Conservation (phyloP, 176 grass and related monocot species). For the Puccinellia tenuiflora region DNA sequence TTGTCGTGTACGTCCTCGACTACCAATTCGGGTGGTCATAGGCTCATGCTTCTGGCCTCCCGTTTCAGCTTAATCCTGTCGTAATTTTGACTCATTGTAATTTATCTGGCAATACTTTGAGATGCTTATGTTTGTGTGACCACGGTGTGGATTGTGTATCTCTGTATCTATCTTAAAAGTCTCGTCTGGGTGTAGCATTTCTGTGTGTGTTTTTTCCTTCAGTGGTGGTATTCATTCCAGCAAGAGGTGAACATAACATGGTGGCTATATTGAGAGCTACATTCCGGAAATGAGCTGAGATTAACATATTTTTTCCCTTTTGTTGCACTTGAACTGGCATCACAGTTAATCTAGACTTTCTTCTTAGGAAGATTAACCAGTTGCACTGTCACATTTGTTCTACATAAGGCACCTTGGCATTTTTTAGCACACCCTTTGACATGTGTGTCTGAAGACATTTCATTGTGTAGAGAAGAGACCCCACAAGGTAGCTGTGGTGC, state of each 20-base stretch:
- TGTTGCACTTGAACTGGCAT: not conserved
- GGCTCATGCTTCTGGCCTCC: not conserved
- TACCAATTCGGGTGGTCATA: slow-evolving; percentile 88
- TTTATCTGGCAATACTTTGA: slow-evolving; percentile 4
- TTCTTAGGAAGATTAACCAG: not conserved
- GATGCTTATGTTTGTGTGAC: slow-evolving; percentile 1
- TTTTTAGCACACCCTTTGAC: not conserved
- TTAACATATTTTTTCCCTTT: not conserved
- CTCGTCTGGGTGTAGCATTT: not conserved
- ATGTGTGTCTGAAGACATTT: not conserved
- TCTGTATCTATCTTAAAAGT: not conserved
- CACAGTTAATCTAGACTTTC: not conserved
- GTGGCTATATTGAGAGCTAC: not conserved
- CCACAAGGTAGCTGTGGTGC: slow-evolving; percentile 22
- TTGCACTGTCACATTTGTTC: not conserved
- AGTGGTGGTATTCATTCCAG: not conserved
- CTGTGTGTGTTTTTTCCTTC: not conserved
- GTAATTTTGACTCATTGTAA: slow-evolving; percentile 26
- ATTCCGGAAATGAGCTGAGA: not conserved
- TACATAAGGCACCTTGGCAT: not conserved
- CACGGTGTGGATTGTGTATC: slow-evolving; percentile 14
- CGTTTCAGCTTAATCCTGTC: not conserved
- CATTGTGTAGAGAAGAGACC: not conserved
- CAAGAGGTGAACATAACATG: not conserved
- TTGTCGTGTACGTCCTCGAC: slow-evolving; percentile 79